These are phyloP conservation scores for Penicillium arizonense DNA, from an alignment of 495 filamentous ascomycete genomes.

Conservation along the genomic window DNA sequence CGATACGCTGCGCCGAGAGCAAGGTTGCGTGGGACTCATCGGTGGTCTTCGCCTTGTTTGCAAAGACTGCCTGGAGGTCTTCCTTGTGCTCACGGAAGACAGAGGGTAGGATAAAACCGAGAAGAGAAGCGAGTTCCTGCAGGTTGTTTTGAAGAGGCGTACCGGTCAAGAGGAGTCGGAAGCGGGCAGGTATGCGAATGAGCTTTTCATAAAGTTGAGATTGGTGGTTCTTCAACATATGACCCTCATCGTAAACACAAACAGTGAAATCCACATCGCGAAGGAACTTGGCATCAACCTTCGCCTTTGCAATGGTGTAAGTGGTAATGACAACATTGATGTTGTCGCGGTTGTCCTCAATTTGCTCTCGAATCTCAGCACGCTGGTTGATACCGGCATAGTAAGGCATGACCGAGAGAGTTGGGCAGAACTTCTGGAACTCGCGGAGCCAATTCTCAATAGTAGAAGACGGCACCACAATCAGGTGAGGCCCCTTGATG, in stretches of 20 bases:
- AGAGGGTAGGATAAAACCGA: conserved; percentile 86
- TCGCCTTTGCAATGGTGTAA: conserved; percentile 70
- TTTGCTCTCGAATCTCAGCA: conserved; percentile 60
- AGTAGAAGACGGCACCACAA: conserved; percentile 89
- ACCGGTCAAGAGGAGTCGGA: conserved; percentile 84
- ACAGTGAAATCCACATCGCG: conserved; percentile 60
- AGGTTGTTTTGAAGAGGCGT: conserved; percentile 97
- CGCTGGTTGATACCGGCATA: conserved; percentile 67
- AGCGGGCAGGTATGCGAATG: conserved; percentile 71
- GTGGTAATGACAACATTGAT: conserved; percentile 92
- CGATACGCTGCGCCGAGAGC: conserved; percentile 80
- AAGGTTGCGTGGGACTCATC: conserved; percentile 69
- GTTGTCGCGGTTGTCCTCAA: conserved; percentile 56
- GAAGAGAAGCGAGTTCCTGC: conserved; percentile 81
- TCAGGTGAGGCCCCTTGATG: conserved; percentile 73
- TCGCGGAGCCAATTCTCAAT: conserved; percentile 94
- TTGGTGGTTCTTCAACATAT: conserved; percentile 81
- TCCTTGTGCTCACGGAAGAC: conserved; percentile 74
- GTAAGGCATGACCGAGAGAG: conserved; percentile 73
- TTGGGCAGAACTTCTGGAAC: conserved; percentile 82
- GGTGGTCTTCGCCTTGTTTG: conserved; percentile 82
- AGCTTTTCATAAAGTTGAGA: conserved; percentile 79
- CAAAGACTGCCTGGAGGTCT: conserved; percentile 78
- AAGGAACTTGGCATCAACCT: conserved; percentile 67
- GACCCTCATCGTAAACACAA: conserved; percentile 91